Evolutionary conservation across 257 asterid species (phyloP).

Genomic region (Przewalskia tangutica): DNA sequence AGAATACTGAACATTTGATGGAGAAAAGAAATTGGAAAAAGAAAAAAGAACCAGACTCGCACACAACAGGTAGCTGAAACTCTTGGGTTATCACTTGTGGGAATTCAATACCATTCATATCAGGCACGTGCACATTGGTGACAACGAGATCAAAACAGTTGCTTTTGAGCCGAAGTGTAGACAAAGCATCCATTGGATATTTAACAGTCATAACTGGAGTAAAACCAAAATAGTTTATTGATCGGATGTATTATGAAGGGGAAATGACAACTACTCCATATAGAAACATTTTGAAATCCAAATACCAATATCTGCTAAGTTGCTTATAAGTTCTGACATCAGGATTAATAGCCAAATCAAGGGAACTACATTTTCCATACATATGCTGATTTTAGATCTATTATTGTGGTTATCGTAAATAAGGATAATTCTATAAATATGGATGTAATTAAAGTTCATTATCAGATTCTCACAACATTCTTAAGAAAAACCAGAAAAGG

Average conservation of each 20-base stretch:
- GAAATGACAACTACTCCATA: neutral
- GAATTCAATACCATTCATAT: conserved; percentile 38
- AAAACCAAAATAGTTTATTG: neutral
- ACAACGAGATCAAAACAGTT: conserved; percentile 36
- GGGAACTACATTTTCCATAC: neutral
- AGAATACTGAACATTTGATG: neutral
- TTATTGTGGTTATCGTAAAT: neutral
- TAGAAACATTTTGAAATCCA: neutral
- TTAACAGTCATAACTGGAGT: conserved; percentile 38
- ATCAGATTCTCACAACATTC: neutral
- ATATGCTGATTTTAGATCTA: neutral
- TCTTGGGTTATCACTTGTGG: conserved; percentile 30
- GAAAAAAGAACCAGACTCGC: conserved; percentile 20
- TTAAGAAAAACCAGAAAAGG: neutral
- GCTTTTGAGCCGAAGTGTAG: conserved; percentile 27
- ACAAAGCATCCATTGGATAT: conserved; percentile 37
- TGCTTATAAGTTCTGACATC: neutral
- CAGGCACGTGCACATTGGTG: conserved; percentile 46
- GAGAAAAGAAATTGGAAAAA: neutral
- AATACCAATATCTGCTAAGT: neutral
- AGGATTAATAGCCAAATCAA: neutral
- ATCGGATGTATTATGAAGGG: neutral
- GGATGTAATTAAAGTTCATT: neutral
- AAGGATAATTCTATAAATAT: neutral
- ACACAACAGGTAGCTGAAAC: conserved; percentile 45